These are phyloP conservation scores for Aspergillus spinulosporus DNA, from an alignment of 2,329 filamentous ascomycete species.

Conservation along the genomic window DNA sequence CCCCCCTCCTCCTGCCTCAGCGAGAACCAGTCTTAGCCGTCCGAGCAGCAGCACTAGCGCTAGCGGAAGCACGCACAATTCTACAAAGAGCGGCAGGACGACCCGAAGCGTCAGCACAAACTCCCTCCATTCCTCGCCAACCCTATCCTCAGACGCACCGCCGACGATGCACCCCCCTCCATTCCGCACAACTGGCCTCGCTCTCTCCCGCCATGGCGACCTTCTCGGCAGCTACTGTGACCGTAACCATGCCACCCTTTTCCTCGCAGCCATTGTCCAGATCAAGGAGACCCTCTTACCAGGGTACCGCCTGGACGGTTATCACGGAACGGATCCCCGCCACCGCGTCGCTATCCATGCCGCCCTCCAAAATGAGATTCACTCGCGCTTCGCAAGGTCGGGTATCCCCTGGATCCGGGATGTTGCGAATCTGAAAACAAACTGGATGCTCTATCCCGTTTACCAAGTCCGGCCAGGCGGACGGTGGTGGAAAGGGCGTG, in stretches of 20 bases:
- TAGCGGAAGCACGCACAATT: constrained; percentile 2
- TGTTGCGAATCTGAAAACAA: constrained; percentile 32
- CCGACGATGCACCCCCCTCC: constrained; percentile 5
- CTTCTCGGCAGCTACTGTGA: constrained; percentile 40
- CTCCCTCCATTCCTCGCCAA: neutral
- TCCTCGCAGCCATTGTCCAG: constrained; percentile 39
- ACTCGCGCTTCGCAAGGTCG: constrained; percentile 33
- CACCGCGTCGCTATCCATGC: constrained; percentile 32
- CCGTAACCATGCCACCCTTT: constrained; percentile 32
- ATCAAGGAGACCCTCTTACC: constrained; percentile 31
- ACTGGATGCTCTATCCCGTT: constrained; percentile 43
- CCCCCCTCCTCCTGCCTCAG: constrained; percentile 41
- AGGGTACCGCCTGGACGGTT: constrained; percentile 20
- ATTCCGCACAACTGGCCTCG: constrained; percentile 33
- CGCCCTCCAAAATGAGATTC: constrained; percentile 35
- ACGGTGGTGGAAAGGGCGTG: constrained; percentile 37
- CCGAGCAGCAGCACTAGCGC: constrained; percentile 1
- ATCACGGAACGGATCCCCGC: constrained; percentile 25
- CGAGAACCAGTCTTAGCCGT: constrained; percentile 24
- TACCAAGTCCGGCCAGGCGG: constrained; percentile 39
- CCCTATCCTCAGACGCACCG: constrained; percentile 9
- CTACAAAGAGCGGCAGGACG: neutral
- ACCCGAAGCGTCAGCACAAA: neutral
- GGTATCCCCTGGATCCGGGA: constrained; percentile 35
- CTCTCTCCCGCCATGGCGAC: constrained; percentile 36